Evolutionary conservation across 257 asterid genomes (phyloP).

Genomic region (Ophiorrhiza pumila): DNA sequence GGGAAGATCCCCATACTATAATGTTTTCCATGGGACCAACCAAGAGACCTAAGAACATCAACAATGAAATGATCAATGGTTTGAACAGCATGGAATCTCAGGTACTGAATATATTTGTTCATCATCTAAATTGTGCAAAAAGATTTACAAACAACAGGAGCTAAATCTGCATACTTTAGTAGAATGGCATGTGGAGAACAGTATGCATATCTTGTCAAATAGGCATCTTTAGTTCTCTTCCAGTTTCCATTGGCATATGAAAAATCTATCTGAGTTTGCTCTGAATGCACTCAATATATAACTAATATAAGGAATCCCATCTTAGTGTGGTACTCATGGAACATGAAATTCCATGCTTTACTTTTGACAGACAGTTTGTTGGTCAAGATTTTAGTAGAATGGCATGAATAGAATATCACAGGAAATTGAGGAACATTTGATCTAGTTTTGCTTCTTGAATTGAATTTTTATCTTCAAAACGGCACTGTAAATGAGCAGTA

Average conservation of each 20-base stretch:
- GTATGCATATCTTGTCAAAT: not conserved
- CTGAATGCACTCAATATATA: not conserved
- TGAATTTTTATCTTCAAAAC: not conserved
- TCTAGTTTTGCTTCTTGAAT: not conserved
- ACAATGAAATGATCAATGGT: conserved; percentile 23
- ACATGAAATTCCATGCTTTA: not conserved
- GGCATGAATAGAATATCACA: not conserved
- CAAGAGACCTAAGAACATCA: conserved; percentile 34
- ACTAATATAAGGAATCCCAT: no score
- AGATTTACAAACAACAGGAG: no score
- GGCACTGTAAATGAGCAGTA: not conserved
- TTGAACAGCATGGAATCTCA: conserved; percentile 50
- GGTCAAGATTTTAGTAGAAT: not conserved
- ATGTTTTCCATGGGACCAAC: conserved; percentile 51
- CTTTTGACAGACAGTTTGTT: not conserved
- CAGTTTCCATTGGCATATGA: not conserved
- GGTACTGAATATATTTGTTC: conserved; percentile 34
- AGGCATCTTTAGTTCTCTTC: not conserved
- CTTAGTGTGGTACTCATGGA: not conserved
- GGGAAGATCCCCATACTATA: conserved; percentile 52
- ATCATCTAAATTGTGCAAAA: not conserved
- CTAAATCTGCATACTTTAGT: not conserved
- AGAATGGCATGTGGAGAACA: not conserved
- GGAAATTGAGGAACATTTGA: not conserved
- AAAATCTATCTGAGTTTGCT: not conserved